Conservation (phyloP, 495 filamentous ascomycete species). For the Xylaria telfairii region DNA sequence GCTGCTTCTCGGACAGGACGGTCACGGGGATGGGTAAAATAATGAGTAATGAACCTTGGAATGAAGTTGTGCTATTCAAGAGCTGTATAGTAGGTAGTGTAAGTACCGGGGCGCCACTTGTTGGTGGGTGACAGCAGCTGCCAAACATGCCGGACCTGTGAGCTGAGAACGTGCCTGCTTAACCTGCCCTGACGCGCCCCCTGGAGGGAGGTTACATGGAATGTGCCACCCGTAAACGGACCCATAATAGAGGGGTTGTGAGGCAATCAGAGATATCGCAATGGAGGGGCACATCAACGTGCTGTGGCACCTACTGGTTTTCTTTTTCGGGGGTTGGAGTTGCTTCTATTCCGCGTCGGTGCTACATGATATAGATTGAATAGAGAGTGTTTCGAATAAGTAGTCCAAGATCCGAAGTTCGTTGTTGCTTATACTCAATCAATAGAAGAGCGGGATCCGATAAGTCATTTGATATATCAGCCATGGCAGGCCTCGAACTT, state of each 20-base stretch:
- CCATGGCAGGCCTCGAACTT: conserved; percentile 62
- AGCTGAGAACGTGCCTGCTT: conserved; percentile 1
- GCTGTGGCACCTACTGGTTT: not conserved
- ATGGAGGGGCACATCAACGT: conserved; percentile 24
- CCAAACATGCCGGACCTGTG: not conserved
- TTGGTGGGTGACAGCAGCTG: not conserved
- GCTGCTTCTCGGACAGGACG: not conserved
- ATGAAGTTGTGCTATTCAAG: not conserved
- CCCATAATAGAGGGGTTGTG: conserved; percentile 1
- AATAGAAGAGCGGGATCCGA: conserved; percentile 39
- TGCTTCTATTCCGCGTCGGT: not conserved
- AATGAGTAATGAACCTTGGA: not conserved
- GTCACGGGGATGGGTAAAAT: not conserved
- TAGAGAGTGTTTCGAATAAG: not conserved
- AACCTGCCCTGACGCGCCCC: not conserved
- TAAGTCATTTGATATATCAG: conserved; percentile 32
- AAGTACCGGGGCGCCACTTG: not conserved
- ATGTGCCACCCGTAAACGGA: no score
- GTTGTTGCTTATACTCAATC: not conserved
- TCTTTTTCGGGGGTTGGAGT: not conserved
- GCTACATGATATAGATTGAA: not conserved
- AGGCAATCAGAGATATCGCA: conserved; percentile 18
- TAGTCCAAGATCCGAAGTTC: not conserved
- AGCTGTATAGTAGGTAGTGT: not conserved
- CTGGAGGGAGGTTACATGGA: no score